phyloP scores from a whole-genome alignment of 78 protist species.

The Cavenderia fasciculata region DNA sequence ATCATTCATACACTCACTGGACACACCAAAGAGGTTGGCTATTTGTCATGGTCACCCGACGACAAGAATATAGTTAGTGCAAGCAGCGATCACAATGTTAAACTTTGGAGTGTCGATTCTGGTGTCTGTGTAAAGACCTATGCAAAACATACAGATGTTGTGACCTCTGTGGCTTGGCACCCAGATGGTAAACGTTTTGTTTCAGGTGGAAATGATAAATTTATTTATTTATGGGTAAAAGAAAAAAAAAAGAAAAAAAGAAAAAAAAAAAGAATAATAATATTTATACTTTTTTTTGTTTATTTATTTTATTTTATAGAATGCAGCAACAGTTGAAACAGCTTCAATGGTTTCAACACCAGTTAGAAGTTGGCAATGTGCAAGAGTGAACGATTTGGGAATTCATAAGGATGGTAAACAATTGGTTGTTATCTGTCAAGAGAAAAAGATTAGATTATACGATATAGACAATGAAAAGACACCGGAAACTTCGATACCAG shows the following conservation, averaged over 20 bases:
- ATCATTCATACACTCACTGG: slow-evolving; percentile 12
- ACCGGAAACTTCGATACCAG: slow-evolving; percentile 36
- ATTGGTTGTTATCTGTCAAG: slow-evolving; percentile 76
- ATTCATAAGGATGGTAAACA: slow-evolving; percentile 58
- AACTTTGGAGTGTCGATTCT: slow-evolving; percentile 57
- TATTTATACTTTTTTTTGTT: background rate
- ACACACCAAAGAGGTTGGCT: slow-evolving; percentile 32
- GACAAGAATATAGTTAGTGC: slow-evolving; percentile 52
- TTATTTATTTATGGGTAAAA: slow-evolving; percentile 59
- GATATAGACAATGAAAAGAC: slow-evolving; percentile 41
- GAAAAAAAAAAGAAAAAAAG: background rate
- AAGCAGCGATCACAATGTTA: slow-evolving; percentile 15
- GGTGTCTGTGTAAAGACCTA: slow-evolving; percentile 33
- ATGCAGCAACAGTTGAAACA: background rate
- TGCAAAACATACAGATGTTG: slow-evolving; percentile 78
- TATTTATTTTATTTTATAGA: no score
- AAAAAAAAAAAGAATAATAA: background rate
- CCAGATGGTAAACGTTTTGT: slow-evolving; percentile 79
- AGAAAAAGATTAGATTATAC: slow-evolving; percentile 74
- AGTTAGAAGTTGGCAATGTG: slow-evolving; percentile 40
- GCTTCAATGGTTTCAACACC: background rate
- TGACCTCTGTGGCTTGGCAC: slow-evolving; percentile 85
- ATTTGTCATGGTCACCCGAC: slow-evolving; percentile 69
- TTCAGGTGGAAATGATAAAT: slow-evolving; percentile 74
- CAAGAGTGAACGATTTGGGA: slow-evolving; percentile 79